These are phyloP conservation scores for Alternaria ventricosa DNA, from an alignment of 2,329 filamentous ascomycete species.

Conservation along the genomic window DNA sequence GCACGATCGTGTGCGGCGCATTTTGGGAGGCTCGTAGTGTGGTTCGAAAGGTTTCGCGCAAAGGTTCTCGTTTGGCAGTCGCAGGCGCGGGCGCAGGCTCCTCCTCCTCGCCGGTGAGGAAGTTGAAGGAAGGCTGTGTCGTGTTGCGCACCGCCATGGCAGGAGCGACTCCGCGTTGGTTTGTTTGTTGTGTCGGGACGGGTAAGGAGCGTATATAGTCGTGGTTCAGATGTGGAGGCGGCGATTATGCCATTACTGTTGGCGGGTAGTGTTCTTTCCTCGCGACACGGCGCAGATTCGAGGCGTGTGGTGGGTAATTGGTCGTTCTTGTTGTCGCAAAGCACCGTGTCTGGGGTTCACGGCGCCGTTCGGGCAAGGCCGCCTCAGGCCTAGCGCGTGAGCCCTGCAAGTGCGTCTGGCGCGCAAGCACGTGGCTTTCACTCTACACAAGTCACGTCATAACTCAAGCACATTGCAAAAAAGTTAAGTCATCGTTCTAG, in stretches of 20 bases:
- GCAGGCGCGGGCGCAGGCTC: conserved; percentile 37
- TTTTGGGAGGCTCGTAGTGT: conserved; percentile 53
- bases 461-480: not conserved
- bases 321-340: conserved; percentile 14
- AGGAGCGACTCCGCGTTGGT: conserved; percentile 1
- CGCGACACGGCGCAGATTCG: not conserved
- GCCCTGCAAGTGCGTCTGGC: not conserved
- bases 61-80: conserved; percentile 41
- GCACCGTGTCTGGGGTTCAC: conserved; percentile 14
- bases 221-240: not conserved
- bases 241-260: not conserved
- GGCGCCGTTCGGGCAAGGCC: conserved; percentile 13
- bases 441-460: not conserved
- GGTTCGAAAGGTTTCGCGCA: conserved; percentile 51
- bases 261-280: not conserved
- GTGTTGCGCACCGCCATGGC: conserved; percentile 41
- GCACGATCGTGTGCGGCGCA: conserved; percentile 45
- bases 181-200: conserved; percentile 21
- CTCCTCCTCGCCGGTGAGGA: conserved; percentile 54
- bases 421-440: conserved; percentile 8
- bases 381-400: conserved; percentile 19
- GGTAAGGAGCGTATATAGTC: not conserved
- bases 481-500: not conserved
- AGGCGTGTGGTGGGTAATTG: not conserved
- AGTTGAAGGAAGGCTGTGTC: conserved; percentile 56